Percentiles rank a stretch among this genome's conserved stretches.
These are phyloP conservation scores for Leishmania guyanensis DNA, from an alignment of 208 protist genomes.

Conservation along the genomic window DNA sequence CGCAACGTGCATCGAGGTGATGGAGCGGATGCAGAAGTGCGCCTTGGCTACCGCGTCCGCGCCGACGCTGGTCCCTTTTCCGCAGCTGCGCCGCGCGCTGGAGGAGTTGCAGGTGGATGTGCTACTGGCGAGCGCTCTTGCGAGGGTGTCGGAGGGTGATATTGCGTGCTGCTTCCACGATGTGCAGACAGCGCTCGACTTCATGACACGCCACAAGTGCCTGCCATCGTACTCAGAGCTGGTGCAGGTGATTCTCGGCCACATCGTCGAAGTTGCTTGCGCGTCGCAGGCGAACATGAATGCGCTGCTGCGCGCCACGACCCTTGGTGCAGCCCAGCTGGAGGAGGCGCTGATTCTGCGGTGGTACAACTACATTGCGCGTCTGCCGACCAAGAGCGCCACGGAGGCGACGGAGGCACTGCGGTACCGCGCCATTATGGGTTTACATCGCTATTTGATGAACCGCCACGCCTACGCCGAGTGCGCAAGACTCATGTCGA, in stretches of 20 bases:
- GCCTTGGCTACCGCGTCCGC: neutral
- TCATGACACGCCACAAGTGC: conserved; percentile 29
- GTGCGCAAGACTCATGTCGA: conserved; percentile 71
- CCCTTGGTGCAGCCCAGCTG: conserved; percentile 36
- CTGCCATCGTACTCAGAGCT: conserved; percentile 38
- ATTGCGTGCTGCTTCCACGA: conserved; percentile 54
- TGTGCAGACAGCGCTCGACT: conserved; percentile 51
- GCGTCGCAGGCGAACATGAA: conserved; percentile 48
- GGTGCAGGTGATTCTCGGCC: conserved; percentile 36
- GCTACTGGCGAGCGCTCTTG: conserved; percentile 56
- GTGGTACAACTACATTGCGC: conserved; percentile 70
- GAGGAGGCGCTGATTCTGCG: conserved; percentile 47
- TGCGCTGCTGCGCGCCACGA: conserved; percentile 33
- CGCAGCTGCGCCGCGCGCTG: conserved; percentile 43
- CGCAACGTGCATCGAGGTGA: conserved; percentile 11
- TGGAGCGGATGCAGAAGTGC: conserved; percentile 20
- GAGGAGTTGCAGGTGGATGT: conserved; percentile 67
- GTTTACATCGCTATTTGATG: conserved; percentile 77
- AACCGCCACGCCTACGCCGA: conserved; percentile 77
- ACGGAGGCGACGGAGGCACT: conserved; percentile 47
- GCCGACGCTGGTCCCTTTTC: neutral
- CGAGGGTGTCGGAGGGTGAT: conserved; percentile 39
- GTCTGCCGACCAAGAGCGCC: conserved; percentile 61
- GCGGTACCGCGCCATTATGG: conserved; percentile 59
- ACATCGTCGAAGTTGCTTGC: conserved; percentile 51